These are phyloP conservation scores for Drechmeria coniospora DNA, from an alignment of 2,329 filamentous ascomycete genomes.

Conservation along the genomic window DNA sequence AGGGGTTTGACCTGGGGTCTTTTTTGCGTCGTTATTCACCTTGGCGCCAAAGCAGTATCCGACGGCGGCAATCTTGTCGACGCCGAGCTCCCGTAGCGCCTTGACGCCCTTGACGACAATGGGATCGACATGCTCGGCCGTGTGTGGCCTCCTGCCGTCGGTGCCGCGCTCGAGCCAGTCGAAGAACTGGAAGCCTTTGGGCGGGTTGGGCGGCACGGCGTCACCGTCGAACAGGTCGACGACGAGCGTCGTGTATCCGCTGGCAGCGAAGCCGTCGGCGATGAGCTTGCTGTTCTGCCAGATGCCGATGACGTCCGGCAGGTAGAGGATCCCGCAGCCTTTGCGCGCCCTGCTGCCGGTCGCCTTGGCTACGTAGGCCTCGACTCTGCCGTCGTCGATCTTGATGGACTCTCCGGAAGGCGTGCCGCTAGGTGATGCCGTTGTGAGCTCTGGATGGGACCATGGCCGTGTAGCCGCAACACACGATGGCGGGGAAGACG, in stretches of 20 bases:
- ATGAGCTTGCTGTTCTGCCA: conserved; percentile 24
- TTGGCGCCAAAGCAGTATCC: conserved; percentile 54
- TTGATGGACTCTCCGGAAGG: conserved; percentile 30
- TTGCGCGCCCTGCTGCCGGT: conserved; percentile 12
- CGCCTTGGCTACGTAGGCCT: conserved; percentile 36
- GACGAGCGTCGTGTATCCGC: conserved; percentile 23
- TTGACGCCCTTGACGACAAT: conserved; percentile 27
- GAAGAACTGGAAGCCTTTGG: conserved; percentile 14
- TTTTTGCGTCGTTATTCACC: conserved; percentile 37
- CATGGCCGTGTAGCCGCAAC: neutral
- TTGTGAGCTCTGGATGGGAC: too few species aligned
- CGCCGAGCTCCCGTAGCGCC: conserved; percentile 37
- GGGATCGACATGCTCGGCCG: conserved; percentile 15
- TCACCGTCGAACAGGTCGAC: conserved; percentile 24
- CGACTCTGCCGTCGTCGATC: conserved; percentile 20
- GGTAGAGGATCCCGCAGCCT: conserved; percentile 17
- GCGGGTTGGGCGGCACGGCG: conserved; percentile 10
- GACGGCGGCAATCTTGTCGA: conserved; percentile 36
- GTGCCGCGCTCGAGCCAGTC: conserved; percentile 23
- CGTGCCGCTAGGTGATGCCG: conserved; percentile 23
- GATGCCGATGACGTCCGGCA: conserved; percentile 23
- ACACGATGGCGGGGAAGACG: neutral
- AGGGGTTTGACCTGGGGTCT: too few species aligned
- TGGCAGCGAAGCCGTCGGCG: conserved; percentile 23
- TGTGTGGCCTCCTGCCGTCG: conserved; percentile 31